Percentiles rank a stretch among this genome's conserved stretches.
These are phyloP conservation scores for Barnettozyma californica DNA, from an alignment of 805 yeast species.

Conservation along the genomic window DNA sequence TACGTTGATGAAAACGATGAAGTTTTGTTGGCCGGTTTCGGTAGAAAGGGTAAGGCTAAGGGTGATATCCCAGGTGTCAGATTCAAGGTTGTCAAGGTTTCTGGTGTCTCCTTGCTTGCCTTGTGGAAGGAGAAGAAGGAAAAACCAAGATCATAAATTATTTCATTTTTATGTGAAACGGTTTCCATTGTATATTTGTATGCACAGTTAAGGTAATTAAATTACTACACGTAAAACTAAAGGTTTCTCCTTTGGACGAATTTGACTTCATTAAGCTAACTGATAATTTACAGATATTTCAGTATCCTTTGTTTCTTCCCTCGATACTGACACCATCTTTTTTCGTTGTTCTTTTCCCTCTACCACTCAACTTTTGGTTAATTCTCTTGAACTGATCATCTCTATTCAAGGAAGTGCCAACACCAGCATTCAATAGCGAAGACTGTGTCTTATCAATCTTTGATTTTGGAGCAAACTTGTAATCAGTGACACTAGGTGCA, in stretches of 20 bases:
- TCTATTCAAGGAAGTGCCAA: slow-evolving; percentile 45
- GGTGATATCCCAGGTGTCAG: slow-evolving; percentile 99
- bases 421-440: slow-evolving; percentile 36
- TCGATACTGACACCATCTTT: slow-evolving; percentile 78
- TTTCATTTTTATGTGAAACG: slow-evolving; percentile 10
- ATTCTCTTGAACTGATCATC: slow-evolving; percentile 82
- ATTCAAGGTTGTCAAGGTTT: slow-evolving; percentile 99
- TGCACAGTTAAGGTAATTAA: slow-evolving; percentile 22
- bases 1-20: slow-evolving; percentile 99
- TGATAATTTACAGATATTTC: neutral
- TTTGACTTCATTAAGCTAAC: neutral
- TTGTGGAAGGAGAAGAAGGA: slow-evolving; percentile 99
- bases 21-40: slow-evolving; percentile 99
- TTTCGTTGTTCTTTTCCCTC: slow-evolving; percentile 28
- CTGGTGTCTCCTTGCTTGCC: slow-evolving; percentile 99
- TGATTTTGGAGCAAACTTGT: slow-evolving; percentile 84
- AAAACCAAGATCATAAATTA: slow-evolving; percentile 95
- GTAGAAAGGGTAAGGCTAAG: slow-evolving; percentile 99
- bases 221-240: neutral
- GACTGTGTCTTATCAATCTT: slow-evolving; percentile 40
- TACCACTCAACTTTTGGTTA: slow-evolving; percentile 37
- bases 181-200: slow-evolving; percentile 24
- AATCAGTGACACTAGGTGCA: slow-evolving; percentile 81
- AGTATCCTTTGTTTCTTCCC: slow-evolving; percentile 20
- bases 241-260: no score